Percentiles rank a stretch among this genome's conserved stretches.
phyloP scores from a whole-genome alignment of 2,329 filamentous ascomycete genomes.

The Boeremia exigua region DNA sequence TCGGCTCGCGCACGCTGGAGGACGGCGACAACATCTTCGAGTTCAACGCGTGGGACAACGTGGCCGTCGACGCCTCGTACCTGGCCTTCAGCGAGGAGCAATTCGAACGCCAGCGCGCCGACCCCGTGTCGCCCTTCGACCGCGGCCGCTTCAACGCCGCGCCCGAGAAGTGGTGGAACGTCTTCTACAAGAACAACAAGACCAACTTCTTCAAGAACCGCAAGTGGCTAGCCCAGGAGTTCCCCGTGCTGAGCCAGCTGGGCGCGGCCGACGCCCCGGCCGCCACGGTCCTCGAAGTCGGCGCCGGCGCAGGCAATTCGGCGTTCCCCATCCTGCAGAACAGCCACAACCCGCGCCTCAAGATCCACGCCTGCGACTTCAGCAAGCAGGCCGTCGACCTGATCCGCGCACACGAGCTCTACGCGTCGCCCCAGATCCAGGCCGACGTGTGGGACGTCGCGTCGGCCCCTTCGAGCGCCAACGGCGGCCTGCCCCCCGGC shows the following conservation, averaged over 20 bases:
- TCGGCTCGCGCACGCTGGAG: conserved; percentile 85
- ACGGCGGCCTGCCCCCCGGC: conserved; percentile 71
- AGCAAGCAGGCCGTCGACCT: conserved; percentile 94
- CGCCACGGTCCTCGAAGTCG: conserved; percentile 82
- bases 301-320: conserved; percentile 94
- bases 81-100: conserved; percentile 84
- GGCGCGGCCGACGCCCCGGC: conserved; percentile 73
- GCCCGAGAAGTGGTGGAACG: conserved; percentile 96
- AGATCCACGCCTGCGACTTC: conserved; percentile 94
- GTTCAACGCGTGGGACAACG: conserved; percentile 99
- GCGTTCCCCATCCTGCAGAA: conserved; percentile 87
- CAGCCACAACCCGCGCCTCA: conserved; percentile 82
- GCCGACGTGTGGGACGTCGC: conserved; percentile 96
- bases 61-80: conserved; percentile 89
- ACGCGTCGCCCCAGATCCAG: conserved; percentile 73
- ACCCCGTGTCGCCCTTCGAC: conserved; percentile 92
- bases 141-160: conserved; percentile 87
- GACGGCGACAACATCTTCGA: conserved; percentile 90
- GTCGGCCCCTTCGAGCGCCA: conserved; percentile 52
- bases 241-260: conserved; percentile 81
- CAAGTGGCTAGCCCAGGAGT: conserved; percentile 97
- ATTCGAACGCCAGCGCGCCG: conserved; percentile 80
- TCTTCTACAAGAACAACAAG: conserved; percentile 97
- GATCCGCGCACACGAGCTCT: conserved; percentile 80
- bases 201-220: conserved; percentile 98